Conservation (phyloP, 345 rosid species). For the Bruguiera sexangula region DNA sequence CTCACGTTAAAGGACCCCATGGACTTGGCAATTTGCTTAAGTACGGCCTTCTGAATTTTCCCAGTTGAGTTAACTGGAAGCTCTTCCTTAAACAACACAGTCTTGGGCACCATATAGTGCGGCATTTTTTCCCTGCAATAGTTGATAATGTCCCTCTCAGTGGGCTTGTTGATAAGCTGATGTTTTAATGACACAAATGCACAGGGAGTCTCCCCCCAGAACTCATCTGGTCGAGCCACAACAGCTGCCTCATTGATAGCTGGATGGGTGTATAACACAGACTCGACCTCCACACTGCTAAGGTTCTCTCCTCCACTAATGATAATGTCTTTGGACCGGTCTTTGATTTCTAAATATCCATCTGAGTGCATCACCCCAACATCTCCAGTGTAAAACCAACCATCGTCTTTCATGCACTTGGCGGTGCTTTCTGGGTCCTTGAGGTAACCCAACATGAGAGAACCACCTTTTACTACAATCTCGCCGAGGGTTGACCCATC, state of each 20-base stretch:
- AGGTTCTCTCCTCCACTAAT: slow-evolving; percentile 32
- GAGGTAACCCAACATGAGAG: slow-evolving; percentile 18
- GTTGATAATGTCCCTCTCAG: slow-evolving; percentile 44
- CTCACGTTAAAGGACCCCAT: not conserved
- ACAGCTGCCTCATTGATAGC: slow-evolving; percentile 27
- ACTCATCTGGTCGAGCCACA: slow-evolving; percentile 25
- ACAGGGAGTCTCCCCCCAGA: slow-evolving; percentile 30
- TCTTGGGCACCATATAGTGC: slow-evolving; percentile 76
- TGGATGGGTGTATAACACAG: slow-evolving; percentile 14
- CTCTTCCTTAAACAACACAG: slow-evolving; percentile 50
- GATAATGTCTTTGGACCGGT: slow-evolving; percentile 27
- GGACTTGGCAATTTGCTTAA: slow-evolving; percentile 50
- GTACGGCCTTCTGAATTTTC: slow-evolving; percentile 60
- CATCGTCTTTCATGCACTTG: slow-evolving; percentile 13
- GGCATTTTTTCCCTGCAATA: slow-evolving; percentile 62
- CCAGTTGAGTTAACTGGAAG: slow-evolving; percentile 78
- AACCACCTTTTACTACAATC: slow-evolving; percentile 20
- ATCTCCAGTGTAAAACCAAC: slow-evolving; percentile 30
- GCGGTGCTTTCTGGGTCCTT: slow-evolving; percentile 17
- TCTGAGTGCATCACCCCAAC: slow-evolving; percentile 25
- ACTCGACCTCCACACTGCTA: slow-evolving; percentile 28
- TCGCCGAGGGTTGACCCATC: slow-evolving; percentile 22
- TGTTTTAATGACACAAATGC: slow-evolving; percentile 24
- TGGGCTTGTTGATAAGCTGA: not conserved
- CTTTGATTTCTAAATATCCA: slow-evolving; percentile 27